These are phyloP conservation scores for Teratosphaeria zuluensis DNA, from an alignment of 2,329 filamentous ascomycete genomes.

Conservation along the genomic window DNA sequence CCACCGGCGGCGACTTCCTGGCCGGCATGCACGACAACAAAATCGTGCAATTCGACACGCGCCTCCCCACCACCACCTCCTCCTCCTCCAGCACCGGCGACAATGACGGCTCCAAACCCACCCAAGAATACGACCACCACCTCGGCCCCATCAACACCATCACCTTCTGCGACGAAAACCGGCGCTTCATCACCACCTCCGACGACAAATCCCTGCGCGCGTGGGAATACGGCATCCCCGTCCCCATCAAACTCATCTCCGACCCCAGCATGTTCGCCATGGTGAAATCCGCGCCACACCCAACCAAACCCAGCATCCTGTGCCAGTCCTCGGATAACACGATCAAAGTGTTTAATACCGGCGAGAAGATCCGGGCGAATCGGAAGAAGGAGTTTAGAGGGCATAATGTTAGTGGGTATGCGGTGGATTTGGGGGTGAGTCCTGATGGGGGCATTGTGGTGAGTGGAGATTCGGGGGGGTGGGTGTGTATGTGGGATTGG, in stretches of 20 bases:
- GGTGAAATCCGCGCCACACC: slow-evolving; percentile 75
- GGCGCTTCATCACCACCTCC: slow-evolving; percentile 94
- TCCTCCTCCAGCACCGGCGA: slow-evolving; percentile 31
- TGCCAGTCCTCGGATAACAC: slow-evolving; percentile 94
- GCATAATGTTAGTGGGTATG: slow-evolving; percentile 91
- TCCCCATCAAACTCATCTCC: slow-evolving; percentile 96
- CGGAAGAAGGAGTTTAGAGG: slow-evolving; percentile 93
- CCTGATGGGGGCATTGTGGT: slow-evolving; percentile 88
- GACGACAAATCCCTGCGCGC: slow-evolving; percentile 93
- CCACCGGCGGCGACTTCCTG: slow-evolving; percentile 78
- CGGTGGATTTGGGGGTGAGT: slow-evolving; percentile 77
- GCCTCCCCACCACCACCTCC: slow-evolving; percentile 49
- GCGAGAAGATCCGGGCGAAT: slow-evolving; percentile 94
- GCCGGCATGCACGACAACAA: slow-evolving; percentile 98
- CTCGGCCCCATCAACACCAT: slow-evolving; percentile 97
- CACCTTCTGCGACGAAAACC: slow-evolving; percentile 87
- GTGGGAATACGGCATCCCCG: slow-evolving; percentile 98
- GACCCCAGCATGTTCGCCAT: slow-evolving; percentile 98
- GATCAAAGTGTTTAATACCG: slow-evolving; percentile 88
- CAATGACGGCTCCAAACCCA: slow-evolving; percentile 44
- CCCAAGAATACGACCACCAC: slow-evolving; percentile 98
- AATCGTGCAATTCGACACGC: slow-evolving; percentile 91
- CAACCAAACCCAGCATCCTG: slow-evolving; percentile 85
- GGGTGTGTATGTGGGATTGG: slow-evolving; percentile 86
- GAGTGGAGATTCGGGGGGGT: slow-evolving; percentile 79